Evolutionary conservation across 2,329 filamentous ascomycete species (phyloP).

Genomic region (Gaeumannomyces tritici): DNA sequence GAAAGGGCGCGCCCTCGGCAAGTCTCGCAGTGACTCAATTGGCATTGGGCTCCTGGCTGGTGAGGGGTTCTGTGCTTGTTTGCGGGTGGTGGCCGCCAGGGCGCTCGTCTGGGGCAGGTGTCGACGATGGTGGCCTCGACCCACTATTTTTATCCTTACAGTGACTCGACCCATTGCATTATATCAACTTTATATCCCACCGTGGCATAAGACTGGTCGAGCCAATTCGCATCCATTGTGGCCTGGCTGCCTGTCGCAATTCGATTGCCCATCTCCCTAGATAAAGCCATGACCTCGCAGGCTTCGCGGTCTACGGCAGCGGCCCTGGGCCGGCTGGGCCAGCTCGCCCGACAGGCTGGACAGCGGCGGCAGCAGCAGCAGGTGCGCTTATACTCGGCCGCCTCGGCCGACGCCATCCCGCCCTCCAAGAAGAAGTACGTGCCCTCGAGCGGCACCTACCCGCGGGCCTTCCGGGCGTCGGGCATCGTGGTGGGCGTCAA

Average conservation of each 20-base stretch:
- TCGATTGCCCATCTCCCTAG: background rate
- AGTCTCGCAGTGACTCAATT: background rate
- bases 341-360: background rate
- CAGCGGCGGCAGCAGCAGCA: background rate
- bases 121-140: background rate
- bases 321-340: slow-evolving; percentile 2
- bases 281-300: background rate
- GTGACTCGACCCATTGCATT: background rate
- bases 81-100: too few species aligned
- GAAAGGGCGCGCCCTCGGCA: background rate
- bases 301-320: background rate
- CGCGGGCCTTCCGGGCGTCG: slow-evolving; percentile 78
- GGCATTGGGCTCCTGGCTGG: too few species aligned
- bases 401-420: slow-evolving; percentile 52
- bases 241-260: background rate
- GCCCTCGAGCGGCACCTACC: slow-evolving; percentile 75
- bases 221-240: background rate
- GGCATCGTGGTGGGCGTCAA: slow-evolving; percentile 92
- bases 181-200: background rate
- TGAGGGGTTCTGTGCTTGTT: background rate
- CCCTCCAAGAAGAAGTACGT: slow-evolving; percentile 84
- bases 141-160: background rate
- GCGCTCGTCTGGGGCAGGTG: background rate
- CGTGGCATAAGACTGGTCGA: background rate
- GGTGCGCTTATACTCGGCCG: slow-evolving; percentile 47